Conservation (phyloP, 306 rosid genomes). For the Carpinus viminea region DNA sequence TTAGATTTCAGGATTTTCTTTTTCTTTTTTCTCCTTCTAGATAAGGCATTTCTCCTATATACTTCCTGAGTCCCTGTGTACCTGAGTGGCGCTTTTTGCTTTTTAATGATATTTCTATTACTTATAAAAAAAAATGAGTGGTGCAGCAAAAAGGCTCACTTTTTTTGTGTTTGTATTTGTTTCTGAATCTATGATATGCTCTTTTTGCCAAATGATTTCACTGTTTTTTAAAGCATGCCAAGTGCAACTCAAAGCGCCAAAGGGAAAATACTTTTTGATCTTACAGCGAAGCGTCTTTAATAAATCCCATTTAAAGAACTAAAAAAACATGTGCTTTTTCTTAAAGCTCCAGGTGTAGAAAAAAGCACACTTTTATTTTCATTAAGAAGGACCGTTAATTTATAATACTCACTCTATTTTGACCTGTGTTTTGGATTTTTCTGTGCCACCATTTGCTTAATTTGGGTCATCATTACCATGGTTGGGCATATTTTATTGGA, state of each 20-base stretch:
- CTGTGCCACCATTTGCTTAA: not conserved
- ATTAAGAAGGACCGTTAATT: not conserved
- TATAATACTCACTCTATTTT: too few species aligned
- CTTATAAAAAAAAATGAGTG: not conserved
- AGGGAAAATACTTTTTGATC: not conserved
- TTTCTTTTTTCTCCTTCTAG: too few species aligned
- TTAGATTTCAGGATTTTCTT: too few species aligned
- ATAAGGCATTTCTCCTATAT: too few species aligned
- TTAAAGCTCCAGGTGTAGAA: not conserved
- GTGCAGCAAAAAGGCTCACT: not conserved
- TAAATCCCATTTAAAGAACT: too few species aligned
- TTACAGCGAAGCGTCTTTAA: not conserved
- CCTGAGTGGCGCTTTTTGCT: too few species aligned
- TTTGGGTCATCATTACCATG: not conserved
- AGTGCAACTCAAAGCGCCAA: not conserved
- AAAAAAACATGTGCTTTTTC: not conserved
- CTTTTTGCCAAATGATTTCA: not conserved
- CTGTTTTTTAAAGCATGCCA: not conserved
- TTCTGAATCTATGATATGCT: not conserved
- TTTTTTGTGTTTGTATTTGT: not conserved
- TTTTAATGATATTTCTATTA: too few species aligned
- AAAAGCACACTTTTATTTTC: not conserved
- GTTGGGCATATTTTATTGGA: too few species aligned
- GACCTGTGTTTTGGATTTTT: not conserved
- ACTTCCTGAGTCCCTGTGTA: too few species aligned